Evolutionary conservation across 106 monocot genomes (phyloP).

Genomic region (Allium fistulosum): DNA sequence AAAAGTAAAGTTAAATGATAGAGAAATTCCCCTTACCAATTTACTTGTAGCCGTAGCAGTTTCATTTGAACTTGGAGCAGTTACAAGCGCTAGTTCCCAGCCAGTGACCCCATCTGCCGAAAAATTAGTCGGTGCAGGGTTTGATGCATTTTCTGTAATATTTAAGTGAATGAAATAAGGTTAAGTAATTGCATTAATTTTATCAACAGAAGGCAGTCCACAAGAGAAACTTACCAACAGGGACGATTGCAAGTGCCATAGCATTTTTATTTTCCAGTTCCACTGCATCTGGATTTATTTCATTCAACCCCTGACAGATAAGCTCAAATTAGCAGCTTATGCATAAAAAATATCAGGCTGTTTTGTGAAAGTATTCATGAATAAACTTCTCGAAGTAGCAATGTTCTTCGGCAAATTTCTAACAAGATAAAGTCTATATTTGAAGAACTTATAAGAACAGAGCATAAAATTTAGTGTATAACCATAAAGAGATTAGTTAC

Average conservation of each 20-base stretch:
- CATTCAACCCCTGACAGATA: conserved; percentile 6
- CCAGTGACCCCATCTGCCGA: conserved; percentile 40
- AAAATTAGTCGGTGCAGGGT: conserved; percentile 22
- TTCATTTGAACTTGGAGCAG: conserved; percentile 81
- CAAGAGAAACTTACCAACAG: conserved; percentile 54
- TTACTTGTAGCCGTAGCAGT: conserved; percentile 55
- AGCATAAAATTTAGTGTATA: not conserved
- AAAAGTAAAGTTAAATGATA: not conserved
- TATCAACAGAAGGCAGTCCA: not conserved
- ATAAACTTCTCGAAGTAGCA: too few species aligned
- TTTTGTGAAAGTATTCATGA: too few species aligned
- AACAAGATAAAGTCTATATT: not conserved
- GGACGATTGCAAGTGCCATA: conserved; percentile 87
- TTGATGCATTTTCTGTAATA: conserved; percentile 45
- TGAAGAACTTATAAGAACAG: not conserved
- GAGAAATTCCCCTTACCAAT: conserved; percentile 42
- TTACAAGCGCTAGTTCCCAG: conserved; percentile 93
- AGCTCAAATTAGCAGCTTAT: not conserved
- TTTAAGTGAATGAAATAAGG: not conserved
- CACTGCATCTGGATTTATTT: conserved; percentile 5
- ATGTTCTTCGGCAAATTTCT: not conserved
- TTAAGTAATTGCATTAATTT: not conserved
- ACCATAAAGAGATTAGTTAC: not conserved
- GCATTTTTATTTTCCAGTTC: conserved; percentile 82
- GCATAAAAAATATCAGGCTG: too few species aligned